phyloP scores from a whole-genome alignment of 352 stramenopile genomes.

The Pythium phragmitis region DNA sequence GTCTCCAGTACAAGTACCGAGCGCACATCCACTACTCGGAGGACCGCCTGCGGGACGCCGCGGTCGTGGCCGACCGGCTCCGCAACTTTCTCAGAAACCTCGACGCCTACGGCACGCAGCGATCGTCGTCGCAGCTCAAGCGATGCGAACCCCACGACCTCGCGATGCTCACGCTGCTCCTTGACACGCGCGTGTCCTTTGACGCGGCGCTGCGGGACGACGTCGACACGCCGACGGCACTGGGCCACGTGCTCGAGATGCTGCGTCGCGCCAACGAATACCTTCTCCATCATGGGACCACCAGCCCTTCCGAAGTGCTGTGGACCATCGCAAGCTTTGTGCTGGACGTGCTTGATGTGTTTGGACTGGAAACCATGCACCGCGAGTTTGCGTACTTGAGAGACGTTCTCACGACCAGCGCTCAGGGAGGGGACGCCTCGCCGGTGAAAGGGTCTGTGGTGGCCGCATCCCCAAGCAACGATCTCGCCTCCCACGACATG shows the following conservation, averaged over 20 bases:
- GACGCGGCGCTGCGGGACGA: conserved; percentile 76
- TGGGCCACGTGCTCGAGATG: conserved; percentile 70
- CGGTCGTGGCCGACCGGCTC: conserved; percentile 50
- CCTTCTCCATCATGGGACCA: conserved; percentile 37
- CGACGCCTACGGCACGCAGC: conserved; percentile 38
- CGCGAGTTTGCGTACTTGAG: conserved; percentile 51
- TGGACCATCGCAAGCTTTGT: conserved; percentile 57
- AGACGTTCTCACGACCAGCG: conserved; percentile 23
- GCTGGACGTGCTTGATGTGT: conserved; percentile 66
- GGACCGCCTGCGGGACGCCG: conserved; percentile 70
- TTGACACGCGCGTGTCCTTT: conserved; percentile 49
- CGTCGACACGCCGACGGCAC: conserved; percentile 84
- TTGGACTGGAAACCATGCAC: conserved; percentile 58
- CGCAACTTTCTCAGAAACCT: conserved; percentile 65
- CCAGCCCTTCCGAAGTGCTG: conserved; percentile 55
- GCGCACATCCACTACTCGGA: conserved; percentile 77
- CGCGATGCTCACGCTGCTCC: conserved; percentile 52
- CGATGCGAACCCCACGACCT: conserved; percentile 58
- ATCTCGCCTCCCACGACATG: conserved; percentile 30
- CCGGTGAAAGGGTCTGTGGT: background rate
- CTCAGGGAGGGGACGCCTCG: conserved; percentile 7
- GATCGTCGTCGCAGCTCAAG: conserved; percentile 25
- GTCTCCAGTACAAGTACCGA: conserved; percentile 87
- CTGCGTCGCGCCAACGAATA: conserved; percentile 64
- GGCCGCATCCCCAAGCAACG: background rate